A percentile compares a stretch with the other conserved stretches of the same genome.
Evolutionary conservation across 2,329 filamentous ascomycete genomes (phyloP).

Genomic region (Scytalidium sp.): DNA sequence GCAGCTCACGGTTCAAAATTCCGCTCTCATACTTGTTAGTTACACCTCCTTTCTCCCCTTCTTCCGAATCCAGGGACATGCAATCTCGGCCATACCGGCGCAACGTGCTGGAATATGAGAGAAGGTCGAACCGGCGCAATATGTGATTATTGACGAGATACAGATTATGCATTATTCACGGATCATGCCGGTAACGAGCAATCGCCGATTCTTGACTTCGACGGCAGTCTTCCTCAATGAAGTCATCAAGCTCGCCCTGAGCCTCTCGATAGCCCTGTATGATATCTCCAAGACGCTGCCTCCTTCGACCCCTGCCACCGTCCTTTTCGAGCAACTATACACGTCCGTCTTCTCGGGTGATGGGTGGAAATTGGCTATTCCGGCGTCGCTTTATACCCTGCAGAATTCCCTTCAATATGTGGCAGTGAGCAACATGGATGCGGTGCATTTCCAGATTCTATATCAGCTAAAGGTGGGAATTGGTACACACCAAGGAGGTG

Average conservation of each 20-base stretch:
- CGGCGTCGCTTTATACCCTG: slow-evolving; percentile 82
- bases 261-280: slow-evolving; percentile 81
- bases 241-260: slow-evolving; percentile 83
- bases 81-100: too few relatives aligned
- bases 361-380: slow-evolving; percentile 91
- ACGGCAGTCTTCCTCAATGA: slow-evolving; percentile 95
- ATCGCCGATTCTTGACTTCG: slow-evolving; percentile 87
- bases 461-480: slow-evolving; percentile 79
- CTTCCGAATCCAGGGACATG: background rate
- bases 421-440: slow-evolving; percentile 85
- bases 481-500: background rate
- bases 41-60: slow-evolving; percentile 6
- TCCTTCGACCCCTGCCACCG: slow-evolving; percentile 74
- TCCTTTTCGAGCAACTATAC: slow-evolving; percentile 76
- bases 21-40: slow-evolving; percentile 68
- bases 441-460: slow-evolving; percentile 88
- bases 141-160: slow-evolving; percentile 12
- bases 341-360: slow-evolving; percentile 82
- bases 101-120: too few relatives aligned
- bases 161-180: slow-evolving; percentile 93
- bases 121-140: slow-evolving; percentile 1
- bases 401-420: slow-evolving; percentile 95
- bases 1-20: slow-evolving; percentile 78
- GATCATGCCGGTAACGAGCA: slow-evolving; percentile 80
- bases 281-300: slow-evolving; percentile 78